phyloP scores from a whole-genome alignment of 164 flowering plant genomes.

The Kalanchoe fedtschenkoi region DNA sequence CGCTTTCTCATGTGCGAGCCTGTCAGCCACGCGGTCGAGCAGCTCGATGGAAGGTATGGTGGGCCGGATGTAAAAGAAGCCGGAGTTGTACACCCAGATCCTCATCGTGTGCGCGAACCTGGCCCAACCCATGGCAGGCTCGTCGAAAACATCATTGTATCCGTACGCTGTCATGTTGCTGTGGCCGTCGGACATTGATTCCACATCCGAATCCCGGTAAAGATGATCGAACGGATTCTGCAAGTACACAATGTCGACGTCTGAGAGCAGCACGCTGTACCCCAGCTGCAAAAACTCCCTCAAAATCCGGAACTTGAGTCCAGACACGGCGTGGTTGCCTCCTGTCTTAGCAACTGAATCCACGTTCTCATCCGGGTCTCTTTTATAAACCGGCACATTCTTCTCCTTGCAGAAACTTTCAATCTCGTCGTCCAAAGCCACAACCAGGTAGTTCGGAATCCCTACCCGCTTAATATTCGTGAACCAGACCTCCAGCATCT shows the following conservation, averaged over 20 bases:
- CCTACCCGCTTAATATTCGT: conserved; percentile 69
- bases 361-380: conserved; percentile 62
- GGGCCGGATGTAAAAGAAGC: conserved; percentile 88
- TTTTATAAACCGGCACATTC: conserved; percentile 29
- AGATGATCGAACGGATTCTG: conserved; percentile 86
- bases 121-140: conserved; percentile 94
- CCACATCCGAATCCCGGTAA: conserved; percentile 83
- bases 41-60: conserved; percentile 91
- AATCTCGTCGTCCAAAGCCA: conserved; percentile 56
- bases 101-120: conserved; percentile 93
- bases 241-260: conserved; percentile 78
- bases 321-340: conserved; percentile 87
- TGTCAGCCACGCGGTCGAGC: conserved; percentile 74
- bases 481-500: conserved; percentile 75
- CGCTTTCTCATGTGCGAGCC: conserved; percentile 38
- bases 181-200: conserved; percentile 91
- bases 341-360: conserved; percentile 58
- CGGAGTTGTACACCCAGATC: conserved; percentile 93
- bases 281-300: conserved; percentile 95
- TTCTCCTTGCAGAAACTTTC: conserved; percentile 23
- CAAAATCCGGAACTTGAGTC: conserved; percentile 70
- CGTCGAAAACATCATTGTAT: conserved; percentile 74
- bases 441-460: conserved; percentile 68
- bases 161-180: conserved; percentile 92
- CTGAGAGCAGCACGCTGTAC: conserved; percentile 85